These are phyloP conservation scores for Sugiyamaella smithiae DNA, from an alignment of 805 yeast genomes.

Conservation along the genomic window DNA sequence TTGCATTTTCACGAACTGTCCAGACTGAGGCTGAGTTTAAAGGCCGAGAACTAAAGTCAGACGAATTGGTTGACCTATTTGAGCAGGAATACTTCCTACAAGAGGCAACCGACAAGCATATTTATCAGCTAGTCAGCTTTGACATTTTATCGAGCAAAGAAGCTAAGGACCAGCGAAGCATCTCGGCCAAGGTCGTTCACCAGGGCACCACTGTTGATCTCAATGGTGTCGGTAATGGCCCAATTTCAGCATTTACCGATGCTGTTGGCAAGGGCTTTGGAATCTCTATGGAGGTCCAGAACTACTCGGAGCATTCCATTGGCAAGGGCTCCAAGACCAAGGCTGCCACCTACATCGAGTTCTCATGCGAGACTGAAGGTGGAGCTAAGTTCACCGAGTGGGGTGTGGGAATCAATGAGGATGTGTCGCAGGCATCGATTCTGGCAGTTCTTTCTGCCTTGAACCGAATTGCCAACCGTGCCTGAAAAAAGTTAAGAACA, in stretches of 20 bases:
- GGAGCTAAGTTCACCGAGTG: conserved; percentile 48
- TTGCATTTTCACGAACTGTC: conserved; percentile 68
- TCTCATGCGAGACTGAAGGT: conserved; percentile 45
- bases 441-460: conserved; percentile 41
- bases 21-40: conserved; percentile 65
- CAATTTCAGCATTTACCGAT: conserved; percentile 69
- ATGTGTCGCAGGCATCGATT: conserved; percentile 82
- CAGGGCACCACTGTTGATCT: conserved; percentile 43
- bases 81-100: conserved; percentile 52
- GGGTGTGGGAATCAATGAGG: conserved; percentile 94
- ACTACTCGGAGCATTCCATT: conserved; percentile 76
- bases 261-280: conserved; percentile 53
- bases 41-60: conserved; percentile 67
- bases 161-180: conserved; percentile 42
- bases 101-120: conserved; percentile 28
- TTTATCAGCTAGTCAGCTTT: conserved; percentile 45
- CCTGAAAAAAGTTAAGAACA: not conserved
- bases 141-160: conserved; percentile 39
- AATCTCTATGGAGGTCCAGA: conserved; percentile 55
- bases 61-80: conserved; percentile 65
- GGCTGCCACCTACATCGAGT: conserved; percentile 77
- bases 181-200: conserved; percentile 50
- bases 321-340: conserved; percentile 67
- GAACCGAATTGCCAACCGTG: conserved; percentile 29
- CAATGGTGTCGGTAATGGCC: conserved; percentile 75